These are phyloP conservation scores for Pyracantha coccinea DNA, from an alignment of 331 rosid species.

Conservation along the genomic window DNA sequence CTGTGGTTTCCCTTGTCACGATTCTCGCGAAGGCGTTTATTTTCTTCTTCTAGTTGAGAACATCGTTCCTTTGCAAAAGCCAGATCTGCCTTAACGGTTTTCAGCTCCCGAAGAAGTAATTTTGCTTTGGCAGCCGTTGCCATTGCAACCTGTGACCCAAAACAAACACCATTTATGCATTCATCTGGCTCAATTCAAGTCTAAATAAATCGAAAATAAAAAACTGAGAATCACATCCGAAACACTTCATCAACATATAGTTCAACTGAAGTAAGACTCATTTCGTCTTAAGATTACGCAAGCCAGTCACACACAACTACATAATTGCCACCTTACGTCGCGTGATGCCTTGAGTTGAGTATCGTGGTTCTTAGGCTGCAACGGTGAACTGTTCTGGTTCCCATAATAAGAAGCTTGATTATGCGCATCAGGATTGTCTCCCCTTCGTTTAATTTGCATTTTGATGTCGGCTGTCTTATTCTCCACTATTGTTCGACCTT, in stretches of 20 bases:
- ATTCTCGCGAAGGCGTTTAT: constrained; percentile 66
- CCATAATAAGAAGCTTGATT: background rate
- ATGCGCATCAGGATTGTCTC: constrained; percentile 32
- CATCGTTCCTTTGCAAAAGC: constrained; percentile 86
- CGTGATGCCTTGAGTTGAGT: constrained; percentile 97
- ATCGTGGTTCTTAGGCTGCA: constrained; percentile 43
- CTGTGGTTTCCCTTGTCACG: constrained; percentile 63
- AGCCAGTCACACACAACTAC: constrained; percentile 39
- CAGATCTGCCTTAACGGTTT: constrained; percentile 86
- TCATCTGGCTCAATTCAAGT: constrained; percentile 2
- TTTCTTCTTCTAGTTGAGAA: constrained; percentile 95
- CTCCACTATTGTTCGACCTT: constrained; percentile 71
- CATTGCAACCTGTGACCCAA: constrained; percentile 72
- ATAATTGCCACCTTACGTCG: constrained; percentile 99
- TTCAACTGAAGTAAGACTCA: background rate
- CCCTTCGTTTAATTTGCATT: constrained; percentile 64
- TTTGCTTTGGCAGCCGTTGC: constrained; percentile 99
- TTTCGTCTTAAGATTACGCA: constrained; percentile 1
- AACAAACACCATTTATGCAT: constrained; percentile 20
- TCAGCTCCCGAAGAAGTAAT: constrained; percentile 84
- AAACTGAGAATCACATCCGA: background rate
- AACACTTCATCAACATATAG: background rate
- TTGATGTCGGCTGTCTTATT: constrained; percentile 70
- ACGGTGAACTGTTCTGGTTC: constrained; percentile 27
- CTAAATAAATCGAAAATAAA: background rate